phyloP scores from a whole-genome alignment of 2,329 filamentous ascomycete genomes.

The Cladosporium sp. region DNA sequence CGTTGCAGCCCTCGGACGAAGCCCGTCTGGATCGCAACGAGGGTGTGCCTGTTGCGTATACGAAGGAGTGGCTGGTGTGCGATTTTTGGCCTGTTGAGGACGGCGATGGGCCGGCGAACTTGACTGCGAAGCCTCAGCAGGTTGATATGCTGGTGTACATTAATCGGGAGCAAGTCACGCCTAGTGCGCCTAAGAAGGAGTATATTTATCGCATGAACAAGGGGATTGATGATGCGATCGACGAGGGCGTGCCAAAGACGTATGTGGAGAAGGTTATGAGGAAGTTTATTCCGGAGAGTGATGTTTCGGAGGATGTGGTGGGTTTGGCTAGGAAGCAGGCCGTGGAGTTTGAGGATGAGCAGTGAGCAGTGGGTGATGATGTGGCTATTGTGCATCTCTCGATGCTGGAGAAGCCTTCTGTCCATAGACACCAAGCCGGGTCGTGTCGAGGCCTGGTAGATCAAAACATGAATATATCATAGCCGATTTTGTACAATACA shows the following conservation, averaged over 20 bases:
- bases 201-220: constrained; percentile 65
- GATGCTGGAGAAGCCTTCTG: not conserved
- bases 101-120: constrained; percentile 27
- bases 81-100: constrained; percentile 43
- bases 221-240: constrained; percentile 60
- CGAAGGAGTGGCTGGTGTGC: constrained; percentile 52
- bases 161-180: constrained; percentile 46
- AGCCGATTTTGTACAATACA: constrained; percentile 11
- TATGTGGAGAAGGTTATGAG: constrained; percentile 60
- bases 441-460: not conserved
- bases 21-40: constrained; percentile 57
- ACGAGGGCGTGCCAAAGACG: constrained; percentile 52
- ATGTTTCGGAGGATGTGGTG: constrained; percentile 28
- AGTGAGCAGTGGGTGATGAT: not conserved
- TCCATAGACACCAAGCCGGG: too few relatives aligned
- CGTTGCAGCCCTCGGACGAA: constrained; percentile 54
- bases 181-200: constrained; percentile 53
- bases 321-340: constrained; percentile 42
- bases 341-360: constrained; percentile 31
- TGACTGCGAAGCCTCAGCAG: constrained; percentile 26
- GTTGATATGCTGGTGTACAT: constrained; percentile 60
- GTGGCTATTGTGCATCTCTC: not conserved
- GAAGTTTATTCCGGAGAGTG: constrained; percentile 46
- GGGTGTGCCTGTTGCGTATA: constrained; percentile 63
- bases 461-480: not conserved